Percentiles rank a stretch among this genome's conserved stretches.
Conservation (phyloP, 305 asterid genomes). For the Fraxinus ornus region DNA sequence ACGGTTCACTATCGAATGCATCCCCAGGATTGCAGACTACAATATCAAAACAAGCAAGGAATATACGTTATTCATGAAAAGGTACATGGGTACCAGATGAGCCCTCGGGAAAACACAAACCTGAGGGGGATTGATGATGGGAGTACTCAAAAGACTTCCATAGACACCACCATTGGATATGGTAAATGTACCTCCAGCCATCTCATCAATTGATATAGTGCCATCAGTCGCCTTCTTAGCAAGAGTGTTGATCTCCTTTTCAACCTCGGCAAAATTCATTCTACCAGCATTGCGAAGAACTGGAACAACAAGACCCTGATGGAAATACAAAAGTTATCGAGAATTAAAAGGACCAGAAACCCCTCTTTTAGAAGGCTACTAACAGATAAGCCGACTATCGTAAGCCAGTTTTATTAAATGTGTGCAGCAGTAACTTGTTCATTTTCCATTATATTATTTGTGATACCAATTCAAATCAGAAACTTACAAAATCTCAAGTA, state of each 20-base stretch:
- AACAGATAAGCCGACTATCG: not conserved
- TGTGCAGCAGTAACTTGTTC: not conserved
- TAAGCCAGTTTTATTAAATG: not conserved
- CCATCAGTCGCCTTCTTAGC: slow-evolving; percentile 91
- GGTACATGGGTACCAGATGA: not conserved
- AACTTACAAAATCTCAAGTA: not conserved
- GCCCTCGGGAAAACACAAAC: slow-evolving; percentile 32
- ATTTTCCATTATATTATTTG: not conserved
- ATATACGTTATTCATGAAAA: not conserved
- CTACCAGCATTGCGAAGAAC: slow-evolving; percentile 82
- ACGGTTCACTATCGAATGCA: slow-evolving; percentile 92
- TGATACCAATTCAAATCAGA: not conserved
- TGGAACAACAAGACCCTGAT: slow-evolving; percentile 96
- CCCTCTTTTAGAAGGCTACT: not conserved
- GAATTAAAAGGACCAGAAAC: slow-evolving; percentile 1
- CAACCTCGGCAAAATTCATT: slow-evolving; percentile 97
- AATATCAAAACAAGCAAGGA: not conserved
- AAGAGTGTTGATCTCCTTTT: slow-evolving; percentile 77
- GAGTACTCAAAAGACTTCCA: slow-evolving; percentile 97
- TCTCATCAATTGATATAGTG: slow-evolving; percentile 92
- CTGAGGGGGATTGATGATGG: slow-evolving; percentile 99
- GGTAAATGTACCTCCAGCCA: slow-evolving; percentile 98
- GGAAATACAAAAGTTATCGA: slow-evolving; percentile 18
- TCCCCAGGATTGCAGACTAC: slow-evolving; percentile 93
- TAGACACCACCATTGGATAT: slow-evolving; percentile 98